A percentile compares a stretch with the other conserved stretches of the same genome.
Evolutionary conservation across 2,329 filamentous ascomycete species (phyloP).

Genomic region (Fusarium palustre): DNA sequence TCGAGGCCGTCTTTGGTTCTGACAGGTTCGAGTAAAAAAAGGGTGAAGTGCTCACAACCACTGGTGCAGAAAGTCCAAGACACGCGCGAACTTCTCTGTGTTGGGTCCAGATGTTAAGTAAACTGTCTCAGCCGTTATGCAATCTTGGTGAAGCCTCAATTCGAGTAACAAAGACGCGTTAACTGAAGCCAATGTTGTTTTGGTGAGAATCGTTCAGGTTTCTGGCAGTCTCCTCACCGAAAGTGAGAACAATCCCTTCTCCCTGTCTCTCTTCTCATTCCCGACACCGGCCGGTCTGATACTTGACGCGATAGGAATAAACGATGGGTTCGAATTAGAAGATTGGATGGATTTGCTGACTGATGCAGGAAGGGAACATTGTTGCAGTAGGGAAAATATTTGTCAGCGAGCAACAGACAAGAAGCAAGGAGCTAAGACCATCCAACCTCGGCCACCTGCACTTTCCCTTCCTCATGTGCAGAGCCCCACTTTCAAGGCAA

Average conservation of each 20-base stretch:
- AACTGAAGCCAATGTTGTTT: constrained; percentile 1
- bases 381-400: constrained; percentile 43
- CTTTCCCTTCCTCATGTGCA: constrained; percentile 9
- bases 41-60: constrained; percentile 18
- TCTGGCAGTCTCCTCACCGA: not conserved
- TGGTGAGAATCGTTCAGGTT: not conserved
- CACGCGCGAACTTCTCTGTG: constrained; percentile 3
- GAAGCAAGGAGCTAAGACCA: constrained; percentile 36
- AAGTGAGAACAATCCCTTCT: not conserved
- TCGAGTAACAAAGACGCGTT: constrained; percentile 30
- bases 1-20: constrained; percentile 23
- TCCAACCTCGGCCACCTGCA: not conserved
- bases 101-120: constrained; percentile 6
- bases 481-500: constrained; percentile 21
- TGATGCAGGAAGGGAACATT: constrained; percentile 37
- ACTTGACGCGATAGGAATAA: constrained; percentile 27
- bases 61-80: constrained; percentile 8
- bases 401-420: constrained; percentile 42
- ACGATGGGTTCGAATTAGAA: constrained; percentile 20
- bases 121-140: constrained; percentile 11
- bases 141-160: constrained; percentile 30
- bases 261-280: constrained; percentile 1
- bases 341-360: constrained; percentile 36
- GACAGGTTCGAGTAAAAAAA: constrained; percentile 23
- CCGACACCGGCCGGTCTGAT: constrained; percentile 10